Percentiles rank a stretch among this genome's conserved stretches.
Evolutionary conservation across 2,329 filamentous ascomycete species (phyloP).

Genomic region (Rugonectria rugulosa): DNA sequence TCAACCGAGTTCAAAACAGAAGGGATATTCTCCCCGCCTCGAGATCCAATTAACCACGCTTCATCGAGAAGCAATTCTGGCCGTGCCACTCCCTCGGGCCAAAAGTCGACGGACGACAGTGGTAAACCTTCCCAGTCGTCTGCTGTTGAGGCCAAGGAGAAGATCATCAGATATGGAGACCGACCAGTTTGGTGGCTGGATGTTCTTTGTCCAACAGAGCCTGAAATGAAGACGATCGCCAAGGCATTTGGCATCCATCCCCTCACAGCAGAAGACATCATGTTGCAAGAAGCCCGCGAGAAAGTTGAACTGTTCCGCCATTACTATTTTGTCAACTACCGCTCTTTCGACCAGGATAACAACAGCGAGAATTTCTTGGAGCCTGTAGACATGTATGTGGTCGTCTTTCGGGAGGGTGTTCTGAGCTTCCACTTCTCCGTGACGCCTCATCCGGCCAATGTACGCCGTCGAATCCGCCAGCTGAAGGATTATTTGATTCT

Average conservation of each 20-base stretch:
- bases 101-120: constrained; percentile 47
- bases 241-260: constrained; percentile 97
- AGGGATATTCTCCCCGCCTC: constrained; percentile 40
- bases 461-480: constrained; percentile 90
- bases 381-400: constrained; percentile 96
- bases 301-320: constrained; percentile 97
- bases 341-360: constrained; percentile 94
- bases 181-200: constrained; percentile 98
- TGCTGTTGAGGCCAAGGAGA: constrained; percentile 41
- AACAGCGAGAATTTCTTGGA: constrained; percentile 90
- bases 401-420: constrained; percentile 95
- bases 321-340: constrained; percentile 99
- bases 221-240: constrained; percentile 92
- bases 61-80: constrained; percentile 49
- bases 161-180: constrained; percentile 72
- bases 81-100: constrained; percentile 55
- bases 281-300: constrained; percentile 96
- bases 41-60: constrained; percentile 41
- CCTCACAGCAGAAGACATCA: constrained; percentile 93
- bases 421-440: constrained; percentile 98
- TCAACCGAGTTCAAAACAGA: constrained; percentile 26
- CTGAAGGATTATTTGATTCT: constrained; percentile 92
- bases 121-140: constrained; percentile 28
- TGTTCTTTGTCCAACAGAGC: constrained; percentile 87
- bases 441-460: constrained; percentile 94